A percentile compares a stretch with the other conserved stretches of the same genome.
Conservation (phyloP, 306 rosid genomes). For the Echinosophora koreensis region DNA sequence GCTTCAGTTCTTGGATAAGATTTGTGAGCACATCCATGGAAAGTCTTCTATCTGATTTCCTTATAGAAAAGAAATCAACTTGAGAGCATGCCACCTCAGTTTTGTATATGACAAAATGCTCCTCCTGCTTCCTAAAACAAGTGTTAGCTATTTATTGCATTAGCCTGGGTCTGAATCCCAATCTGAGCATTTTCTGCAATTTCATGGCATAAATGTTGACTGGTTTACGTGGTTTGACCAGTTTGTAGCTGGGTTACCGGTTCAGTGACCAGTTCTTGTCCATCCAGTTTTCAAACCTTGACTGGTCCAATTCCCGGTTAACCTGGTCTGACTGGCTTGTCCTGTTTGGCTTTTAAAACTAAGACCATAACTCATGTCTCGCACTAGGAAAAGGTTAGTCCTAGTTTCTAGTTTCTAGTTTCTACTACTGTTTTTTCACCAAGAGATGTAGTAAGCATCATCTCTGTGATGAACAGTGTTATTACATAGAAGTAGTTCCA, state of each 20-base stretch:
- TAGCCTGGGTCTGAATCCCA: neutral
- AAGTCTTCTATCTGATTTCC: no score
- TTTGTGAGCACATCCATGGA: no score
- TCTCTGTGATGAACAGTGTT: no score
- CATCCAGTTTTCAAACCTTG: neutral
- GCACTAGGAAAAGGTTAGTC: conserved; percentile 32
- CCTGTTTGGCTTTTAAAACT: neutral
- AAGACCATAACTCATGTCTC: conserved; percentile 2
- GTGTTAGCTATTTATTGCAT: neutral
- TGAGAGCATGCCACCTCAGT: no score
- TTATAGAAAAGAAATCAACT: no score
- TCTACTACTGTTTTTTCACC: neutral
- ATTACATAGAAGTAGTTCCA: neutral
- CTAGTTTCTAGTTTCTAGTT: no score
- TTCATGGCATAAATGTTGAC: neutral
- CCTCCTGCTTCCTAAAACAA: no score
- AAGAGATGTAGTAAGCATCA: conserved; percentile 12
- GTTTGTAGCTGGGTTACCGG: neutral
- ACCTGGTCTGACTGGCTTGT: neutral
- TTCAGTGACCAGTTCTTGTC: neutral
- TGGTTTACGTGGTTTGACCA: neutral
- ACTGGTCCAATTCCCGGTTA: neutral
- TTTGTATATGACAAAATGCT: no score
- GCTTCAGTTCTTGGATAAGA: no score
- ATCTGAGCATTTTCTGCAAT: neutral